Evolutionary conservation across 139 green algal species (phyloP), one percentile per base, ranked within the genome.

Genomic region (Chlamydomonas urium): DNA sequence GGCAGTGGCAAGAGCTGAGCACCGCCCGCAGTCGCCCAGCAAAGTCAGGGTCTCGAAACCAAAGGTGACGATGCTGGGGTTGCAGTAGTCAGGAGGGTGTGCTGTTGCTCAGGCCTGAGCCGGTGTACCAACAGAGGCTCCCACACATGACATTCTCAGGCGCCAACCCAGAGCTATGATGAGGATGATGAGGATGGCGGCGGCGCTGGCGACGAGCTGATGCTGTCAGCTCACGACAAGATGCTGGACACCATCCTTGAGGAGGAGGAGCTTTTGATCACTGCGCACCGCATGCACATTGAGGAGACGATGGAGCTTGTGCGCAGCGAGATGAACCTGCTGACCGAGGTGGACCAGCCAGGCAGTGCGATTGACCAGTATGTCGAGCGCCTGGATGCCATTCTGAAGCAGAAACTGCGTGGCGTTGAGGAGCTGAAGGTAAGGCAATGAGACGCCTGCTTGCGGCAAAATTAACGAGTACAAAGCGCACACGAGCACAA

Each of bases 231-330:
- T 66, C 74, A 71, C 0, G 59, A 79, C 58, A 50, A 73, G 33
- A 74, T 94, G 48, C 90, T 96, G 85, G 84, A 94, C 53, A 78
- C 70, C 65, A 93, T 97, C 32, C 75, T 94, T 61, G 79, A 92
- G 67, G 91, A 94, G 47, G 93, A 97, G 76, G 92, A 97, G 71
- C 83, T 91, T 47, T 84, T 98, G 34, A 92, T 97, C 57, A 85
- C 83, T 2, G 83, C 86, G 26, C 94, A 98, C 82, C 80, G 92
- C 17, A 68, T 80, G 71, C 66, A 63, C 31, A 94, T 97, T 34
- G 93, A 97, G 75, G 83, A 90, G 57, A 89, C 83, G 19, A 96
- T 97, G 92, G 85, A 91, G n/a, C 63, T 90, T 8, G 89, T 81
- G 72, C 63, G 63, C 36, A 59, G 71, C 17, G 82, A 87, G 65